Base-by-base conservation (phyloP, 2,329 filamentous ascomycete species). In the Neonectria ditissima region DNA sequence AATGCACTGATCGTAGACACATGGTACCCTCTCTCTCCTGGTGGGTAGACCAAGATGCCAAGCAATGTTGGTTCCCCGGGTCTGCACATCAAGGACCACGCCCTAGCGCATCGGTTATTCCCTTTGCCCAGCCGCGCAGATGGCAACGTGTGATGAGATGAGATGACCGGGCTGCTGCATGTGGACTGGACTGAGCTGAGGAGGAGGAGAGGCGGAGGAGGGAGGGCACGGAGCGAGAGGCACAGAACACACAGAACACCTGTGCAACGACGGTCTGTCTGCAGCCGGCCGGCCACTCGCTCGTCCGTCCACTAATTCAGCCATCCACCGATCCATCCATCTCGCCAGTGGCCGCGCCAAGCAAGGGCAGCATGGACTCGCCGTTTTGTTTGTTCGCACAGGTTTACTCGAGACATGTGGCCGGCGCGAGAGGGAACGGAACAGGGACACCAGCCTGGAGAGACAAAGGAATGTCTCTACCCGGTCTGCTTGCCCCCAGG, bases 341-440 rank as follows among this genome's bases (percentile, higher is more conserved):
- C 47, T 24, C 32, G 20, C 32, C 60, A 53, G 39, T 50, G n/a
- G 41, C 39, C 24, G 16, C 44, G n/a, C 32, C 50, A 43, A 43
- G 47, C 53, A 58, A 43, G 57, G 18, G 34, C 43, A 32, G 9
- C 43, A n/a, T 50, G 44, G 39, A 52, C 55, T 43, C 24, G 54
- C 8, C 34, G 34, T 37, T 56, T 56, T 60, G 26, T 64, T 59
- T 52, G 37, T 55, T 55, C 56, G 18, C 16, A 22, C 62, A 54
- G 34, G 28, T 63, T 63, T 57, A 56, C 47, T 65, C 62, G 58
- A 65, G 62, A 58, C 58, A 57, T 62, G 53, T 65, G 58, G 47
- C 62, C 54, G 34, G 30, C 43, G 24, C 37, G 22, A 18, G 43
- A 57, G 57, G 24, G 24, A 53, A 41, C 20, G 11, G n/a, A 37